Conservation (phyloP, 805 yeast genomes). For the Cyberlindnera americana region DNA sequence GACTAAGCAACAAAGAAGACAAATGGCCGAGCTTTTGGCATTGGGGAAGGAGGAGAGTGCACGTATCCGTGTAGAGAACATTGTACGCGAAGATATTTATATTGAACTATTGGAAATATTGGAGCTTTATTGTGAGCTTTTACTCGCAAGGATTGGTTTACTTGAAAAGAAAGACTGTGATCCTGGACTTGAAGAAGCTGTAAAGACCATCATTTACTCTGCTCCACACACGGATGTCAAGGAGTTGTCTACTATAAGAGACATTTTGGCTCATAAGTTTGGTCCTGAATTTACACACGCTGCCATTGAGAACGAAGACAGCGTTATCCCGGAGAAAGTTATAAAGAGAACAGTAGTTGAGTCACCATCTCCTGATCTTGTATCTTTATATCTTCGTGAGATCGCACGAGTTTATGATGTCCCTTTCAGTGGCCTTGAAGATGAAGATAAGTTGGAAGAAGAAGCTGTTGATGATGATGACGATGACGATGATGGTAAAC, state of each 20-base stretch:
- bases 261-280: constrained; percentile 55
- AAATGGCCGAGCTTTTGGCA: constrained; percentile 63
- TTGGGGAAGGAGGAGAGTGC: constrained; percentile 81
- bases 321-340: constrained; percentile 65
- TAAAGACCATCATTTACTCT: constrained; percentile 62
- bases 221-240: constrained; percentile 73
- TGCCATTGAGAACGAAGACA: constrained; percentile 49
- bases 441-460: constrained; percentile 20
- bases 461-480: constrained; percentile 26
- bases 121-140: constrained; percentile 78
- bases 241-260: constrained; percentile 61
- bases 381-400: constrained; percentile 67
- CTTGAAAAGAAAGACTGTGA: constrained; percentile 37
- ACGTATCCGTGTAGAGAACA: constrained; percentile 74
- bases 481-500: constrained; percentile 31
- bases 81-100: constrained; percentile 77
- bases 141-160: constrained; percentile 69
- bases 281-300: constrained; percentile 56
- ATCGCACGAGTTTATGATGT: constrained; percentile 78
- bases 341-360: constrained; percentile 56
- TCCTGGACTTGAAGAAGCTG: constrained; percentile 54
- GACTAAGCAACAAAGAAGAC: constrained; percentile 70
- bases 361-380: constrained; percentile 65
- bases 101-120: constrained; percentile 74
- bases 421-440: constrained; percentile 55